Base-by-base conservation (phyloP, 148 eudicot species). In the Diospyros lotus region DNA sequence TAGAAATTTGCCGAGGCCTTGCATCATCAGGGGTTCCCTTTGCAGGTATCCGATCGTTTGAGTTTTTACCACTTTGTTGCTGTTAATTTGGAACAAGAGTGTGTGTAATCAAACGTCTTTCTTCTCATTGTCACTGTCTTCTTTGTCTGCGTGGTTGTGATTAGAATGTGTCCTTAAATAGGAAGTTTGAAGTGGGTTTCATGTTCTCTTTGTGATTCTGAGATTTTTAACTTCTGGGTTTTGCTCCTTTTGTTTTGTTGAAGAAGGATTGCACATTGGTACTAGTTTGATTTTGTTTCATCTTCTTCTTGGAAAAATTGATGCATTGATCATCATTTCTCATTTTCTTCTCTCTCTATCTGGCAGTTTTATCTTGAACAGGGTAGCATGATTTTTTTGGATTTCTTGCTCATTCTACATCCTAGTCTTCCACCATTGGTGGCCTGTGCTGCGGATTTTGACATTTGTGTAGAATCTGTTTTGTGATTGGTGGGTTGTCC, bases 1-100 rank as follows among this genome's bases (percentile, higher is more conserved):
- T 28, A 28, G 28, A 28, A 28, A 28, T 28, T 28, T 28, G 28
- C 28, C 28, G 28, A 28, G 28, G 28, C 28, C 28, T 28, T 28
- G 28, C 28, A 28, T 28, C 28, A 28, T 28, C 28, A 69, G 40
- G 55, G 64, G 14, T 52, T 52, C 44, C 67, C 6, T 17, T 70
- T 43, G 75, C 79, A 70, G 75, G 79, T 77, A 69, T 28, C 73
- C 39, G 8, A 69, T 54, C 46, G 28, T 71, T n/a, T 15, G 2
- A 28, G 28, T 28, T 28, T 28, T 71, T 2, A 44, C 8, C 9
- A 2, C 44, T 41, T 41, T 56, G 12, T 50, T 18, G 55, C 45
- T 28, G 28, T 28, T 60, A 42, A 54, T 60, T 56, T 46, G 56
- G 17, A 13, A 13, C 40, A 72, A 72, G 5, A 72, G 45, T 72